These are phyloP conservation scores for Colletotrichum noveboracense DNA, from an alignment of 2,329 filamentous ascomycete genomes.

Conservation along the genomic window DNA sequence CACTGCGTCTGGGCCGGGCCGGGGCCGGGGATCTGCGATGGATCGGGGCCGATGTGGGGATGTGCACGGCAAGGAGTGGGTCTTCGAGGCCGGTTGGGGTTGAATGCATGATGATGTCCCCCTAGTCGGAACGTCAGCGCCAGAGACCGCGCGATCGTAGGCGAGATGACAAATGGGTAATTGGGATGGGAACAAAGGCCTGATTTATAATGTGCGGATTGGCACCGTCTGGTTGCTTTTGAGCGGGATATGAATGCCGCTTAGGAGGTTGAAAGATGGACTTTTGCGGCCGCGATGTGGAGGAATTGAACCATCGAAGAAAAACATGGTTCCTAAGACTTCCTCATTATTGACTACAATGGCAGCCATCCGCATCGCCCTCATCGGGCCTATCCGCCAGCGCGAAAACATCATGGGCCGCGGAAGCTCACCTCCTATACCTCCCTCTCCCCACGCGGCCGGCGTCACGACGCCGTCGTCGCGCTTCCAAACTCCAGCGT, in stretches of 20 bases:
- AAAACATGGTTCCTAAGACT: neutral
- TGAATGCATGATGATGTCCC: neutral
- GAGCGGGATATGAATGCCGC: neutral
- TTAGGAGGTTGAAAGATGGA: neutral
- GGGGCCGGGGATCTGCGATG: neutral
- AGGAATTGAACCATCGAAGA: neutral
- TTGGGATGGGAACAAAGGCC: too few relatives aligned
- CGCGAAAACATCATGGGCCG: slow-evolving; percentile 60
- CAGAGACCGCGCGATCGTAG: neutral
- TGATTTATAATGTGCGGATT: neutral
- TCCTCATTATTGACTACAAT: neutral
- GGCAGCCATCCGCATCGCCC: slow-evolving; percentile 52
- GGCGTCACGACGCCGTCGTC: slow-evolving; percentile 49
- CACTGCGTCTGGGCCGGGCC: neutral
- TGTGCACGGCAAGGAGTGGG: neutral
- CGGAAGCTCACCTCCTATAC: slow-evolving; percentile 63
- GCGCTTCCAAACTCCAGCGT: slow-evolving; percentile 57
- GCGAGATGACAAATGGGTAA: neutral
- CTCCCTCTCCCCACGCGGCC: slow-evolving; percentile 51
- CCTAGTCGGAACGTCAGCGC: neutral
- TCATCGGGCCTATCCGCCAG: slow-evolving; percentile 63
- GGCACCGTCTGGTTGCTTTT: neutral
- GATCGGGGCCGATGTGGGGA: neutral
- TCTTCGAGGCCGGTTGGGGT: neutral
- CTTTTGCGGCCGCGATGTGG: neutral